Conservation (phyloP, 2,329 filamentous ascomycete species). For the Fusarium albidum region DNA sequence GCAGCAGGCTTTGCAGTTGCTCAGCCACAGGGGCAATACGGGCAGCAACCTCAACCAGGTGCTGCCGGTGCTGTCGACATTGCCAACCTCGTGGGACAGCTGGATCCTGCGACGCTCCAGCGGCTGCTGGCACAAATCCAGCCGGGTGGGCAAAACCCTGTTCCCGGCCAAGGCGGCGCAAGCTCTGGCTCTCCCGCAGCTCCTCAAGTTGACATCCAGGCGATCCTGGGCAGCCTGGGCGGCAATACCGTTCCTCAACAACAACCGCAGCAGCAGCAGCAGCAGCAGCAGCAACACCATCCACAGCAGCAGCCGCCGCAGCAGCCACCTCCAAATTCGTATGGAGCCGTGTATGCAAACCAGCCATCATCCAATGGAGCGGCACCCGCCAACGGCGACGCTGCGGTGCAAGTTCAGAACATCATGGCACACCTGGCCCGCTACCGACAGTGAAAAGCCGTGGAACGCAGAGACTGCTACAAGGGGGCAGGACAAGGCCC, state of each 20-base stretch:
- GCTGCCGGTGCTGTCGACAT: conserved; percentile 58
- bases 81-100: conserved; percentile 69
- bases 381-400: conserved; percentile 42
- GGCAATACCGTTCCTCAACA: conserved; percentile 36
- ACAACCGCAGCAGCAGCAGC: conserved; percentile 31
- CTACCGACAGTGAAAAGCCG: conserved; percentile 60
- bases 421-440: conserved; percentile 78
- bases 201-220: conserved; percentile 54
- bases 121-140: conserved; percentile 70
- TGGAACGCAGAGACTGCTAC: neutral
- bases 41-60: conserved; percentile 42
- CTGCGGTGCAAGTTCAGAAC: conserved; percentile 69
- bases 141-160: conserved; percentile 28
- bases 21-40: conserved; percentile 45
- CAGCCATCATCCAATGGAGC: conserved; percentile 41
- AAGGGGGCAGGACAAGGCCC: neutral
- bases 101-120: conserved; percentile 76
- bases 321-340: conserved; percentile 30
- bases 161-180: conserved; percentile 24
- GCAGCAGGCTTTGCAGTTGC: conserved; percentile 38
- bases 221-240: conserved; percentile 53
- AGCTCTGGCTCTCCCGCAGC: conserved; percentile 37
- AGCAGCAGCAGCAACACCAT: conserved; percentile 38
- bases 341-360: conserved; percentile 43
- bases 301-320: no score